A percentile compares a stretch with the other conserved stretches of the same genome.
phyloP scores from a whole-genome alignment of 805 yeast species.

The Clavispora vitiphila region DNA sequence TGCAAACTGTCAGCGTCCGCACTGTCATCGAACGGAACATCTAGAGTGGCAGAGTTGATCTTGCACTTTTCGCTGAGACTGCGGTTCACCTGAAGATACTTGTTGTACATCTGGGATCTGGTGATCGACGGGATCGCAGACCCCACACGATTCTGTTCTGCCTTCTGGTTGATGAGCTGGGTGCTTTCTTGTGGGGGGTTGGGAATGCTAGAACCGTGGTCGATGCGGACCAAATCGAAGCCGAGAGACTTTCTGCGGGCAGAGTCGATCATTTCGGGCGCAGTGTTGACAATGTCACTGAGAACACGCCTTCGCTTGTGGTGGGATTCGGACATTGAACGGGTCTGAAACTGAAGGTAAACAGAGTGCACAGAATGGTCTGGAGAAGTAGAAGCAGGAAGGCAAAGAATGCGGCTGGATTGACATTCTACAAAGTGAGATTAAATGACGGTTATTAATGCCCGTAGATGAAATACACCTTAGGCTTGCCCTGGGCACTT shows the following conservation, averaged over 20 bases:
- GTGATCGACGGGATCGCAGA: slow-evolving; percentile 11
- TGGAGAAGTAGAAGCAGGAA: no score
- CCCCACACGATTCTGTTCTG: slow-evolving; percentile 2
- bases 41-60: slow-evolving; percentile 1
- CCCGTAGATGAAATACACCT: no score
- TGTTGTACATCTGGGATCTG: slow-evolving; percentile 6
- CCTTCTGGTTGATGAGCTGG: background rate
- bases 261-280: background rate
- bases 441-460: no score
- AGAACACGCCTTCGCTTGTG: slow-evolving; percentile 16
- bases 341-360: background rate
- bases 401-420: no score
- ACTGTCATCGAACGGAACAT: background rate
- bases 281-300: slow-evolving; percentile 12
- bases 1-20: background rate
- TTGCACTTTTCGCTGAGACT: slow-evolving; percentile 10
- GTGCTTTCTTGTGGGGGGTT: background rate
- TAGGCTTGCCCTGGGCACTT: no score
- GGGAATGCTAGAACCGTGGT: slow-evolving; percentile 1
- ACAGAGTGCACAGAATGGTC: slow-evolving; percentile 1
- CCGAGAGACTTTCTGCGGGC: slow-evolving; percentile 16
- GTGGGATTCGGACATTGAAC: background rate
- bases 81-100: slow-evolving; percentile 11
- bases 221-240: slow-evolving; percentile 17
- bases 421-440: no score